Evolutionary conservation across 768 basidiomycete species (phyloP), one percentile per base, ranked within the genome.

Genomic region (Chlorophyllum brunneum): DNA sequence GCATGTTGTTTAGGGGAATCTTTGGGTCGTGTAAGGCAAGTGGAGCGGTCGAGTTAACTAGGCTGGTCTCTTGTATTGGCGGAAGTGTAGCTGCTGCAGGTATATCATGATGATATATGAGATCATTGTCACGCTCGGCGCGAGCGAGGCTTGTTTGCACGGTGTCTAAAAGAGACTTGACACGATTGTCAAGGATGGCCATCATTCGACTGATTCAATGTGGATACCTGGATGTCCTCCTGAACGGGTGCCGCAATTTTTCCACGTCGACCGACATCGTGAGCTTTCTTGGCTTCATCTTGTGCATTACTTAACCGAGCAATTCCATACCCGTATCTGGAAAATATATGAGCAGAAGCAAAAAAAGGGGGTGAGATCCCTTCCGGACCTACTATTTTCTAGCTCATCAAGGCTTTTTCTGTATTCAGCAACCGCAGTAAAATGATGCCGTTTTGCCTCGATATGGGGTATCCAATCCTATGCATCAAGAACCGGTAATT

Each of bases 31-130:
- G 63, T 31, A 93, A 63, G 2, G 74, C 85, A 0, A 72, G 66
- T 0, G 85, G 83, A 2, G 83, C 60, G 13, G 67, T 77, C 2
- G 83, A 65, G 54, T 83, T 78, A 29, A 84, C 88, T 63, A 98
- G 79, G 8, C 79, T 68, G 2, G 83, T 81, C 31, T 82, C 82
- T 26, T 74, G 71, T 44, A 98, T 83, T 0, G 77, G 63, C 0
- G 83, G 70, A 5, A 97, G 78, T 13, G 85, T 77, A 2, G 86
- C 81, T 3, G 79, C 60, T 0, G 92, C 72, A 1, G 95, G 93
- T 1, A 95, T 75, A 51, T 91, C 86, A 45, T 91, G 79, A 59
- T 97, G 92, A 69, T 98, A 99, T 33, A 99, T 97, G 5, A 97
- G 72, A 66, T 95, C 89, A 65, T 99, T 99, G 66, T 98, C 95